Evolutionary conservation across 495 filamentous ascomycete genomes (phyloP), one percentile per base, ranked within the genome.

Genomic region (Talaromyces stipitatus): DNA sequence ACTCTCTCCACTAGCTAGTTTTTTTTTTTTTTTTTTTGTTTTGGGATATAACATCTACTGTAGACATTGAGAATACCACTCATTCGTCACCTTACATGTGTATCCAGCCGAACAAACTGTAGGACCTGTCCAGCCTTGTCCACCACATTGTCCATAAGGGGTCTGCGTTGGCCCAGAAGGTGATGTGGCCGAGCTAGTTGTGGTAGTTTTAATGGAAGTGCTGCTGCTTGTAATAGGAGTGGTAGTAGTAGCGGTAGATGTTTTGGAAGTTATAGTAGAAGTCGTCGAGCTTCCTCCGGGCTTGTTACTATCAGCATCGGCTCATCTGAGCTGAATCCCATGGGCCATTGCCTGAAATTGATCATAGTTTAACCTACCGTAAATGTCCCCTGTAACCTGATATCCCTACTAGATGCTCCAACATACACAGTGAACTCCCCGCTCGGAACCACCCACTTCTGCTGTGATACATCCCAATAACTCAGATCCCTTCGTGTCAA

Each of bases 401-500:
- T 46, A 56, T 68, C 60, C 14, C 59, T 38, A 30, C 66, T 67
- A 38, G 78, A 82, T n/a, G 70, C 72, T 3, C 87, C 86, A 18
- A 95, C 86, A 65, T 78, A 85, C 10, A 73, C 66, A 5, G 55
- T 54, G 60, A 69, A 75, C 10, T 58, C 60, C 3, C 65, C 71
- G 50, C 27, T 53, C 4, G 77, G 79, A 30, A 97, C 74, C 48
- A 86, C 64, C 86, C 85, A 90, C 26, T 77, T 73, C 71, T 89
- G 85, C 32, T 63, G 66, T 18, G 61, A 67, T 1, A 78, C 73
- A 70, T 86, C 78, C 87, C 86, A 90, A 27, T 83, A 80, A 56
- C 81, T 85, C 57, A 89, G 47, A 64, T 89, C 86, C 41, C 82
- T 74, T 56, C 85, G 73, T 20, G 76, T 82, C 23, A 90, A 61